phyloP scores from a whole-genome alignment of 164 flowering plant species.

The Vitis labrusca region DNA sequence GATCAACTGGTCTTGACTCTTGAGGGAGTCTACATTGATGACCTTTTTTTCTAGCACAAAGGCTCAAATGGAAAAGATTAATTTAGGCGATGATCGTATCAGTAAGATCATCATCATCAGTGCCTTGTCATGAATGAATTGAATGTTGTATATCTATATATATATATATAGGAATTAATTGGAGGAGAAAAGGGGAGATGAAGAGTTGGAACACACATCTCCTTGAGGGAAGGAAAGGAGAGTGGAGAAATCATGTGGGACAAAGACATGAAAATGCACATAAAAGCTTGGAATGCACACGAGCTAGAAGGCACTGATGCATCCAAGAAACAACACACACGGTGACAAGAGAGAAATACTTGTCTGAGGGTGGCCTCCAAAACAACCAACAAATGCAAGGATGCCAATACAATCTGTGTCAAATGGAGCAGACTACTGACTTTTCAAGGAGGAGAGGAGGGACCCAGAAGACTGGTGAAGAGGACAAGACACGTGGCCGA shows the following conservation, averaged over 20 bases:
- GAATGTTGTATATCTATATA: too few relatives aligned
- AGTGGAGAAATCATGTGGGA: too few relatives aligned
- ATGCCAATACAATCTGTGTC: constrained; percentile 28
- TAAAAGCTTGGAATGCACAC: not conserved
- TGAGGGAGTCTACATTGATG: too few relatives aligned
- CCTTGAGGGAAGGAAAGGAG: not conserved
- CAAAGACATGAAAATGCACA: too few relatives aligned
- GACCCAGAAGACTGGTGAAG: constrained; percentile 3
- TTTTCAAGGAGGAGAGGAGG: not conserved
- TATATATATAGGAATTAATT: too few relatives aligned
- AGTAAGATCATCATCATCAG: not conserved
- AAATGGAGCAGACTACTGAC: not conserved
- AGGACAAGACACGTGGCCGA: constrained; percentile 46
- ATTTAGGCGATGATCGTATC: constrained; percentile 1
- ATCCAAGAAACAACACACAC: not conserved
- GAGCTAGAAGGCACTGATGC: not conserved
- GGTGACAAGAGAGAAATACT: not conserved
- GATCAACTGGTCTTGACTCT: too few relatives aligned
- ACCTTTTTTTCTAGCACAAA: too few relatives aligned
- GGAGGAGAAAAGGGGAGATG: too few relatives aligned
- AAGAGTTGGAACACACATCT: too few relatives aligned
- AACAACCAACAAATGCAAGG: constrained; percentile 23
- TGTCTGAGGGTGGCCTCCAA: constrained; percentile 26
- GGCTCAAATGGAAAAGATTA: not conserved
- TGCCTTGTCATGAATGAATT: too few relatives aligned